phyloP scores from a whole-genome alignment of 2,329 filamentous ascomycete species.

The Plenodomus biglobosus region DNA sequence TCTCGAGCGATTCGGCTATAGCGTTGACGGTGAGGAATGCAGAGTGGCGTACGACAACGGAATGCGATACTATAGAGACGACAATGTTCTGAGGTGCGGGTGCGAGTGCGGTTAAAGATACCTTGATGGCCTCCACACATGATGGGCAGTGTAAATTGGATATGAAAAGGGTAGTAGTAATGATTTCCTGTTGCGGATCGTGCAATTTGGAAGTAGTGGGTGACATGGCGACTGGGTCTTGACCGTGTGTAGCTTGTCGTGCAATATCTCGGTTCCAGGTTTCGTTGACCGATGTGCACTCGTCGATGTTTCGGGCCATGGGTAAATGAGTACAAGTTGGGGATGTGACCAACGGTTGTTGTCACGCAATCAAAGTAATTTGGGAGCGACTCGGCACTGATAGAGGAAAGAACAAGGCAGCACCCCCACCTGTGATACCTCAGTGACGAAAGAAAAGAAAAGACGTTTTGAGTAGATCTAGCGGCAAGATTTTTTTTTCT shows the following conservation, averaged over 20 bases:
- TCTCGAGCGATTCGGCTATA: constrained; percentile 53
- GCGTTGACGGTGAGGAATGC: constrained; percentile 46
- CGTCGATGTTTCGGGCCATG: constrained; percentile 11
- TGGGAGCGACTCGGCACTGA: constrained; percentile 19
- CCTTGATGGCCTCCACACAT: constrained; percentile 68
- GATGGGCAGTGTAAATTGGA: constrained; percentile 78
- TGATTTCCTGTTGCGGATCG: constrained; percentile 15
- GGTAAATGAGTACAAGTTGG: constrained; percentile 12
- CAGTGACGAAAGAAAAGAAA: neutral
- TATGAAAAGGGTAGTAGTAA: constrained; percentile 63
- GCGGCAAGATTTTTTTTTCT: neutral
- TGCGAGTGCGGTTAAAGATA: constrained; percentile 54
- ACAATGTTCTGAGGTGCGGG: constrained; percentile 61
- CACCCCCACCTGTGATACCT: neutral
- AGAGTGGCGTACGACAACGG: constrained; percentile 62
- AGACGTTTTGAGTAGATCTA: neutral
- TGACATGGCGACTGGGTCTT: constrained; percentile 16
- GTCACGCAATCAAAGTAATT: constrained; percentile 23
- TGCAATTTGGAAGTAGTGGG: constrained; percentile 13
- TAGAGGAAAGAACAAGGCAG: constrained; percentile 4
- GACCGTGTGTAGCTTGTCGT: constrained; percentile 7
- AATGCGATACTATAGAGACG: constrained; percentile 70
- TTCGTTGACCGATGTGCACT: constrained; percentile 5
- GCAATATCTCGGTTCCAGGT: constrained; percentile 17
- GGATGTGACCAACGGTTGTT: constrained; percentile 21